Evolutionary conservation across 2,329 filamentous ascomycete species (phyloP), one percentile per base, ranked within the genome.

Genomic region (Tolypocladium tropicale): DNA sequence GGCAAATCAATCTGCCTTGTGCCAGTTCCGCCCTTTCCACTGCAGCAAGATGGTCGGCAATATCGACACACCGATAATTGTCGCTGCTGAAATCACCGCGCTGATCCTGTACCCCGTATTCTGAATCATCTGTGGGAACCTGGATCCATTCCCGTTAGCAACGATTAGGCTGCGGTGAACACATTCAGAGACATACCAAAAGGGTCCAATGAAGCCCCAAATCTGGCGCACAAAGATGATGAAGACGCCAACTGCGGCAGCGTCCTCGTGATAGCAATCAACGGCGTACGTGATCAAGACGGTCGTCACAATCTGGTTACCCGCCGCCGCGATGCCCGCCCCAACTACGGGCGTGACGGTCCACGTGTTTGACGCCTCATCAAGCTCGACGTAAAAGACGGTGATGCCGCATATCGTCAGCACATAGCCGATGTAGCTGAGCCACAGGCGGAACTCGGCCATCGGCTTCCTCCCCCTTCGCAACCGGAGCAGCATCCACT

Each of bases 241-340:
- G 59, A 83, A 84, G 0, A 82, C 80, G 2, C 81, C 82, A 21
- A 84, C 74, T 54, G 76, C 76, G 1, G 76, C 76, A 0, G 79
- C 73, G 43, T 81, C 74, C 32, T 78, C 71, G 2, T 70, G 73
- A 58, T 82, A 76, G 61, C 78, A 81, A 60, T 85, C 82, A 1
- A 85, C 77, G 0, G 80, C 77, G 63, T 83, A 85, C 0, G 82
- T 84, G 28, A 83, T 78, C 48, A 82, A 63, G 2, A 84, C 77
- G 0, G 82, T 84, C 0, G 82, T 84, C 18, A 84, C 74, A 46
- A 85, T 77, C 65, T 85, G 82, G 57, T 83, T 83, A 0, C 82
- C 82, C 6, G 74, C 77, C 0, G 75, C 76, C 0, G 72, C 73
- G 58, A 80, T 76, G 2, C 74, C 80, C 6, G 73, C 74, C 5